Evolutionary conservation across 1,284 basidiomycete species (phyloP).

Genomic region (Papiliotrema flavescens): DNA sequence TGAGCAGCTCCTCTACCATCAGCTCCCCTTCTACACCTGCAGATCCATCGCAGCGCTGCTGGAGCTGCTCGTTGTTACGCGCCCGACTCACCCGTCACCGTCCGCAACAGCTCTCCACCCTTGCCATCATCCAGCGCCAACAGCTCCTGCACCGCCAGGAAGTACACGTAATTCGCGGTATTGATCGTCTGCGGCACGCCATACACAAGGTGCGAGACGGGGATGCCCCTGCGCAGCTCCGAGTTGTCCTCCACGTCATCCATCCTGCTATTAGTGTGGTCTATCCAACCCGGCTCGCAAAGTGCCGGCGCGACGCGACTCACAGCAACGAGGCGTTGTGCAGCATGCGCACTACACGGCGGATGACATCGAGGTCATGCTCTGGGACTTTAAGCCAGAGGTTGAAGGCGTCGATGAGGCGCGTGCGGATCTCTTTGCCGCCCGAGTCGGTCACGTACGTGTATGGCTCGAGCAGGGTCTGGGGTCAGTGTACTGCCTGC

Average conservation of each 20-base stretch:
- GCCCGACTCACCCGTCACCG: constrained; percentile 8
- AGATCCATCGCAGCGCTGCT: no score
- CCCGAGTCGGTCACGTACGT: constrained; percentile 78
- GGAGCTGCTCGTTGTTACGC: neutral
- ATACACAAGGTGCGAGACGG: constrained; percentile 91
- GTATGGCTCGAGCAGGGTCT: constrained; percentile 85
- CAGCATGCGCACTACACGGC: constrained; percentile 82
- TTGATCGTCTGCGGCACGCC: constrained; percentile 97
- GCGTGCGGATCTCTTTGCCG: constrained; percentile 88
- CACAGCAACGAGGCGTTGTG: constrained; percentile 92
- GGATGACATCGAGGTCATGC: constrained; percentile 68
- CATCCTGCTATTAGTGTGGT: constrained; percentile 57
- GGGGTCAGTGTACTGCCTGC: neutral
- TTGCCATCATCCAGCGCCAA: constrained; percentile 56
- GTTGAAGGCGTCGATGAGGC: constrained; percentile 93
- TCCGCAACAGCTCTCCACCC: constrained; percentile 3
- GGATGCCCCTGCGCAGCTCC: constrained; percentile 79
- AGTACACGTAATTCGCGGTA: constrained; percentile 95
- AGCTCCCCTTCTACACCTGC: neutral
- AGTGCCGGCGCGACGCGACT: constrained; percentile 36
- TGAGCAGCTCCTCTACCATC: constrained; percentile 71
- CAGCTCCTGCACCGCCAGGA: constrained; percentile 76
- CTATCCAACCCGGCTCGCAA: neutral
- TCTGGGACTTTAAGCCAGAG: constrained; percentile 79
- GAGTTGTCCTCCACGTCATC: constrained; percentile 98